Percentiles rank a stretch among this genome's conserved stretches.
Conservation (phyloP, 805 yeast species). For the Hanseniaspora vineae region DNA sequence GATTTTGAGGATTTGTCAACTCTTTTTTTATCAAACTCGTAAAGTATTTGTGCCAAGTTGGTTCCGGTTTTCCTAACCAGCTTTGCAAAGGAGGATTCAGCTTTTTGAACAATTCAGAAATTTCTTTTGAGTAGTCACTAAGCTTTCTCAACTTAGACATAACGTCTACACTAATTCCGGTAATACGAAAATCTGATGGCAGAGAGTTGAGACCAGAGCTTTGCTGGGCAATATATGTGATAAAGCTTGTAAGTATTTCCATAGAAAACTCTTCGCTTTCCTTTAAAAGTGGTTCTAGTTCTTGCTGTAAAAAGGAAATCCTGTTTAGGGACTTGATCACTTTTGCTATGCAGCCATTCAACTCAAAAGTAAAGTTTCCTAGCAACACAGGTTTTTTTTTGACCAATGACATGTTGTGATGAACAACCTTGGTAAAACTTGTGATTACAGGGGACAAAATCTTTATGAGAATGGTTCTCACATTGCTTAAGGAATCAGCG, state of each 20-base stretch:
- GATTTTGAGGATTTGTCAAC: constrained; percentile 19
- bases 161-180: constrained; percentile 60
- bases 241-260: constrained; percentile 41
- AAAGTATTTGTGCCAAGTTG: constrained; percentile 38
- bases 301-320: constrained; percentile 12
- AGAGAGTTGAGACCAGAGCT: constrained; percentile 33
- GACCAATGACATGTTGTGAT: constrained; percentile 27
- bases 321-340: constrained; percentile 23
- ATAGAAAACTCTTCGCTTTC: constrained; percentile 20
- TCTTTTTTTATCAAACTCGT: constrained; percentile 32
- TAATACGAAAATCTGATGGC: constrained; percentile 58
- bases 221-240: constrained; percentile 41
- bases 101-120: constrained; percentile 26
- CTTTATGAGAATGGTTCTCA: constrained; percentile 18
- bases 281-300: constrained; percentile 17
- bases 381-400: constrained; percentile 32
- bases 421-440: constrained; percentile 28
- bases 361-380: constrained; percentile 43
- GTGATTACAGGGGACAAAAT: constrained; percentile 26
- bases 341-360: constrained; percentile 35
- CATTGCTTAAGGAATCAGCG: constrained; percentile 20
- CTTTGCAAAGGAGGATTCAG: constrained; percentile 45
- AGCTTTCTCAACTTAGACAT: constrained; percentile 55
- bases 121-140: constrained; percentile 46
- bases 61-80: constrained; percentile 55